Evolutionary conservation across 1,139 yeast species (phyloP).

Genomic region (Debaryomyces sp.): DNA sequence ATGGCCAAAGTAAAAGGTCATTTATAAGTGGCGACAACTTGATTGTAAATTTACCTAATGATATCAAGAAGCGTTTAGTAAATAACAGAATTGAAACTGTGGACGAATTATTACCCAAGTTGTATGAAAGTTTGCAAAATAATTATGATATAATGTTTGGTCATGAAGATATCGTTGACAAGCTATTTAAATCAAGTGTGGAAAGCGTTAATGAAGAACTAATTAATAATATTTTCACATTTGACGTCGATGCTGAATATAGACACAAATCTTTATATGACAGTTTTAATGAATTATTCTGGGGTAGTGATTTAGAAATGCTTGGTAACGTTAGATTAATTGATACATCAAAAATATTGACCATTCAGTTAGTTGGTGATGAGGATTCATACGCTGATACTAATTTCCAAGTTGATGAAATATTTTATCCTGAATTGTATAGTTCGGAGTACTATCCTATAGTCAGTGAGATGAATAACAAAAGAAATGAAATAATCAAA

Average conservation of each 20-base stretch:
- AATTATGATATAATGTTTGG: constrained; percentile 17
- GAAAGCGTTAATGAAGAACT: constrained; percentile 29
- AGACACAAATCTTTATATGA: constrained; percentile 30
- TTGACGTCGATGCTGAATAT: constrained; percentile 39
- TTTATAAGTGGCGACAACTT: constrained; percentile 26
- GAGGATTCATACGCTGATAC: constrained; percentile 18
- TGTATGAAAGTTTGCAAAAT: constrained; percentile 22
- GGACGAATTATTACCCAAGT: constrained; percentile 35
- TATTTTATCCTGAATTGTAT: constrained; percentile 36
- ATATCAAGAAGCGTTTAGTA: constrained; percentile 22
- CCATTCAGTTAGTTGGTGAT: constrained; percentile 36
- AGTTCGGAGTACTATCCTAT: constrained; percentile 21
- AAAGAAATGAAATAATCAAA: constrained; percentile 17
- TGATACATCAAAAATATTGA: constrained; percentile 33
- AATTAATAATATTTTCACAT: constrained; percentile 28
- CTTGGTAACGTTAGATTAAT: constrained; percentile 33
- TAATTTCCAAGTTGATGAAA: constrained; percentile 29
- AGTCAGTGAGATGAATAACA: constrained; percentile 22
- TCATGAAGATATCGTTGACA: constrained; percentile 10
- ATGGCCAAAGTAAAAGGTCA: constrained; percentile 22
- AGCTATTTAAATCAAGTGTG: constrained; percentile 27
- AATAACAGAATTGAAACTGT: constrained; percentile 26
- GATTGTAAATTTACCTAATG: constrained; percentile 23
- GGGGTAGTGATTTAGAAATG: constrained; percentile 34
- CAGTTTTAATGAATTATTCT: constrained; percentile 38